Conservation (phyloP, 345 rosid genomes). For the Rhizophora mangle region DNA sequence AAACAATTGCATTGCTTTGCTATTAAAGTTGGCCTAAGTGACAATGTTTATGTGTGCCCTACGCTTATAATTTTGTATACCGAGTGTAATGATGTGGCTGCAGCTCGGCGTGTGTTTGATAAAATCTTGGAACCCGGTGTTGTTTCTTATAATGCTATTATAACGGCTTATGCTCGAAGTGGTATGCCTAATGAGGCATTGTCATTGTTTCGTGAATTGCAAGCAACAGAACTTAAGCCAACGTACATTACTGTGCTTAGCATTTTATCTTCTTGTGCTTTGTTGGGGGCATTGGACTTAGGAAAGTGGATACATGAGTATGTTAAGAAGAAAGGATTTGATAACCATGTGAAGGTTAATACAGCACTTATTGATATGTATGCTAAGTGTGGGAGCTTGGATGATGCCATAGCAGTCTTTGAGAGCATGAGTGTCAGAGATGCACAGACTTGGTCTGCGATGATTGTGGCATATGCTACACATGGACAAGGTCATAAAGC, state of each 20-base stretch:
- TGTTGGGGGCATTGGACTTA: slow-evolving; percentile 35
- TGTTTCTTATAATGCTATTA: slow-evolving; percentile 41
- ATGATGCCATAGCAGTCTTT: slow-evolving; percentile 33
- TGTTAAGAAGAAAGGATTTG: slow-evolving; percentile 25
- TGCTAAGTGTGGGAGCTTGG: slow-evolving; percentile 45
- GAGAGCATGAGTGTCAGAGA: slow-evolving; percentile 35
- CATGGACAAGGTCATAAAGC: slow-evolving; percentile 40
- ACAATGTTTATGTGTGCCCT: slow-evolving; percentile 37
- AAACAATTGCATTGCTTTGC: slow-evolving; percentile 25
- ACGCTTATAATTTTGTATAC: slow-evolving; percentile 24
- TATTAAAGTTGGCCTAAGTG: slow-evolving; percentile 49
- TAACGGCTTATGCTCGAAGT: slow-evolving; percentile 26
- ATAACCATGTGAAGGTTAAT: slow-evolving; percentile 28
- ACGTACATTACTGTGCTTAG: slow-evolving; percentile 38
- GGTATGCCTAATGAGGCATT: slow-evolving; percentile 34
- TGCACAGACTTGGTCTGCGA: slow-evolving; percentile 42
- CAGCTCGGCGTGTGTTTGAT: slow-evolving; percentile 17
- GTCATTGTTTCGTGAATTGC: slow-evolving; percentile 36
- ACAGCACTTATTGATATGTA: slow-evolving; percentile 49
- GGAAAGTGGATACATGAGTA: slow-evolving; percentile 32
- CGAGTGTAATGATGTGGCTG: slow-evolving; percentile 18
- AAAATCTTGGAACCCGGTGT: slow-evolving; percentile 23
- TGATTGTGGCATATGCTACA: slow-evolving; percentile 41
- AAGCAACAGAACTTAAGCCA: slow-evolving; percentile 25
- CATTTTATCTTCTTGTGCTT: slow-evolving; percentile 38